Conservation (phyloP, 140 eudicot species). For the Senecio squalidus region DNA sequence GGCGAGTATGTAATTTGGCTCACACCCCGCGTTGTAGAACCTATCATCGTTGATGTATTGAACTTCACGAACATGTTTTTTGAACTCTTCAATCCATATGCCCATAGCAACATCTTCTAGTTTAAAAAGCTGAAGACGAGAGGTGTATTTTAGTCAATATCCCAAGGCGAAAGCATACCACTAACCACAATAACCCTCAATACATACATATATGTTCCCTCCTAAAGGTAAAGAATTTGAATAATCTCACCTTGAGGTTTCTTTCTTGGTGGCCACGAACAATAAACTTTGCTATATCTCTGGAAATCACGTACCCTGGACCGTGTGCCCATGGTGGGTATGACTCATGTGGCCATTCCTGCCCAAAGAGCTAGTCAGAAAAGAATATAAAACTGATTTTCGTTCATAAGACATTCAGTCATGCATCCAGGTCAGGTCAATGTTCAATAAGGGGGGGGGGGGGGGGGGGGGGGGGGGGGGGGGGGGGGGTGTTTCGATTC, state of each 20-base stretch:
- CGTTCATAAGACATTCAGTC: background rate
- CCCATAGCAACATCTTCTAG: slow-evolving; percentile 96
- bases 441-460: too few relatives aligned
- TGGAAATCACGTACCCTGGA: slow-evolving; percentile 83
- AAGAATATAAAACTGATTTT: background rate
- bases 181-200: too few relatives aligned
- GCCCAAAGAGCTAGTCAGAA: slow-evolving; percentile 14
- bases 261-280: slow-evolving; percentile 66
- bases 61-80: slow-evolving; percentile 47
- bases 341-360: slow-evolving; percentile 82
- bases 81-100: slow-evolving; percentile 67
- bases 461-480: too few relatives aligned
- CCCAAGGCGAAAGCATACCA: too few relatives aligned
- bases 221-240: background rate
- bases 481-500: too few relatives aligned
- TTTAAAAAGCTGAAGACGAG: slow-evolving; percentile 56
- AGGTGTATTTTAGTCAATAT: background rate
- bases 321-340: slow-evolving; percentile 99
- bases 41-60: slow-evolving; percentile 64
- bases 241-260: slow-evolving; percentile 53
- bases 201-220: background rate
- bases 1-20: slow-evolving; percentile 78
- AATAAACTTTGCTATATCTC: slow-evolving; percentile 76
- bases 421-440: background rate
- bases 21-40: slow-evolving; percentile 75